Base-by-base conservation (phyloP, 208 protist genomes). In the Leptomonas pyrrhocoris region DNA sequence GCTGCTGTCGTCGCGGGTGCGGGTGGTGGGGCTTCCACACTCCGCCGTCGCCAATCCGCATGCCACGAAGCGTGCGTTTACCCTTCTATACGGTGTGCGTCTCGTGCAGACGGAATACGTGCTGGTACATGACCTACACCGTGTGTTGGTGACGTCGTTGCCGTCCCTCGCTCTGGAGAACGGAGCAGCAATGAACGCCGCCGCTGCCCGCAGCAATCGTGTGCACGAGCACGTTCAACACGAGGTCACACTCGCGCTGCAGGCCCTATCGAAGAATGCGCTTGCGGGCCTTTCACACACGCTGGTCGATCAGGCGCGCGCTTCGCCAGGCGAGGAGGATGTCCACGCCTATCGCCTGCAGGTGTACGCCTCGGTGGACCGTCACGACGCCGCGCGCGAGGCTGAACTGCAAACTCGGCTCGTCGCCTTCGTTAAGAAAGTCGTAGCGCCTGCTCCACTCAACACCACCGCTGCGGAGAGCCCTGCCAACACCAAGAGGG, bases 341-440 rank as follows among this genome's bases (percentile, higher is more conserved):
- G 60, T 60, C 16, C 76, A 81, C 50, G 65, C 66, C 12, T 81
- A 60, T 40, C 68, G 64, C 6, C 53, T 81, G 7, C 76, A 70
- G 28, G 53, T 73, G 40, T 69, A 71, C 62, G 60, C 49, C 30
- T 67, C 59, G 11, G 53, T 27, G 19, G 60, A 67, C 18, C 46
- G 28, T 21, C 59, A 28, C 0, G 28, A 74, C n/a, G 16, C 21
- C 5, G 59, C 27, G 51, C 68, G 53, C 1, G 60, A 68, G 42
- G 60, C 40, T 19, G 36, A 8, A 18, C 60, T 74, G 21, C 59
- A 68, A 25, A 6, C 25, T 0, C 42, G 60, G 31, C 60, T 74
- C 13, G 36, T 61, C 42, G 42, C 34, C 16, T 74, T 38, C 43
- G 43, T 74, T 28, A 38, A 61, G 48, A 56, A 31, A 13, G 25